Evolutionary conservation across 2,329 filamentous ascomycete species (phyloP), one percentile per base, ranked within the genome.

Genomic region (Aureobasidium sp.): DNA sequence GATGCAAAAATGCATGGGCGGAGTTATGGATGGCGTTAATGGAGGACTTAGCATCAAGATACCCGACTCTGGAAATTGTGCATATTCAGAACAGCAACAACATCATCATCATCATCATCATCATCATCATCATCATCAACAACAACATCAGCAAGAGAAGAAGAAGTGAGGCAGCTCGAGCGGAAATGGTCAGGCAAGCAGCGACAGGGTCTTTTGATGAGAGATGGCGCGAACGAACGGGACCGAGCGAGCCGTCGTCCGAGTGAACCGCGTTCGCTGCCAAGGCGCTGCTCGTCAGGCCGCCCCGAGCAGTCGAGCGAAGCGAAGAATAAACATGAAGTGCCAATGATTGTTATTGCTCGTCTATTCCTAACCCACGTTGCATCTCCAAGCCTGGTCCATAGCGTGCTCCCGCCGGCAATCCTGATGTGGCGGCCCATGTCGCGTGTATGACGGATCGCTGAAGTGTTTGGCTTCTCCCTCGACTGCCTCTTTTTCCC

Each of bases 1-100:
- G 24, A 19, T 14, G 22, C 25, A 29, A 24, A n/a, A 27, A 27
- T 32, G 49, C 40, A 44, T 53, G 39, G 21, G 12, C 37, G 49
- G 38, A 37, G 49, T 53, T 53, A 12, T 30, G 21, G 17, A 24
- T 50, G 38, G 14, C 22, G 27, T 40, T n/a, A n/a, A n/a, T n/a
- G n/a, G n/a, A n/a, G n/a, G n/a, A n/a, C n/a, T 47, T 30, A 52
- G 48, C 48, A 44, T 53, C 37, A 51, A 53, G 38, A 53, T 53
- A 53, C 38, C 49, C 49, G 37, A 17, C 29, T 42, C 49, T 44
- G 25, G 17, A 38, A n/a, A 39, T 38, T 49, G 39, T 1, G n/a
- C 22, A 39, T 7, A 14, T 8, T 8, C n/a, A 37, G 17, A 7
- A 37, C 29, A 48, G 22, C 32, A 48, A 48, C 27, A 30, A 30